These are phyloP conservation scores for Phytopythium kandeliae DNA, from an alignment of 352 stramenopile species.

Conservation along the genomic window DNA sequence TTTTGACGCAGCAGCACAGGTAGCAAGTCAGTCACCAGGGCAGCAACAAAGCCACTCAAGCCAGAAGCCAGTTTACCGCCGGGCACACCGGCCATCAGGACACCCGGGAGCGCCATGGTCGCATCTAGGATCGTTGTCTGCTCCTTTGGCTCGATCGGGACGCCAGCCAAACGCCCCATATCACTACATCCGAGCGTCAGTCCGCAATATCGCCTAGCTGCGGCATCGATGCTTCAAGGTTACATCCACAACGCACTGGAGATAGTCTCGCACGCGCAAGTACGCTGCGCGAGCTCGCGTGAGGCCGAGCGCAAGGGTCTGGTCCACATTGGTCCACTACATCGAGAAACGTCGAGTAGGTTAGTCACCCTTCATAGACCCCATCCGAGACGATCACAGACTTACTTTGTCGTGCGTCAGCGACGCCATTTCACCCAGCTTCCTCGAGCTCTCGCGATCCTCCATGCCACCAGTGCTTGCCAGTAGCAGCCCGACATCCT, in stretches of 20 bases:
- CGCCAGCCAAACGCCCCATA: slow-evolving; percentile 87
- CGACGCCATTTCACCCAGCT: background rate
- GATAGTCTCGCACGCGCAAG: slow-evolving; percentile 56
- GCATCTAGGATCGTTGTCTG: slow-evolving; percentile 92
- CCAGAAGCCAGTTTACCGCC: slow-evolving; percentile 41
- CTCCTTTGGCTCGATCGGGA: slow-evolving; percentile 91
- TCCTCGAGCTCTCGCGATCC: background rate
- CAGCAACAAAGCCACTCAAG: background rate
- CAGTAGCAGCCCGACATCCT: slow-evolving; percentile 9
- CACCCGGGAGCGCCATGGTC: slow-evolving; percentile 89
- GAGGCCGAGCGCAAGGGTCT: slow-evolving; percentile 34
- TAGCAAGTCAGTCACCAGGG: background rate
- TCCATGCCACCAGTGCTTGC: background rate
- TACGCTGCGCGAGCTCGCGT: slow-evolving; percentile 68
- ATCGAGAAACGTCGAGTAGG: background rate
- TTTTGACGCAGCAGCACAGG: no score
- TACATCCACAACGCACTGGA: slow-evolving; percentile 44
- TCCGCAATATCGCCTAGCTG: background rate
- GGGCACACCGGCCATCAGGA: slow-evolving; percentile 92
- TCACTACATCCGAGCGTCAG: slow-evolving; percentile 19
- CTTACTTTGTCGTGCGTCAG: background rate
- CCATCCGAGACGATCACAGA: background rate
- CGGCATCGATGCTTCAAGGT: background rate
- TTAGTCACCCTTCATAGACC: background rate
- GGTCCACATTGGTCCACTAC: slow-evolving; percentile 42